Evolutionary conservation across 2,329 filamentous ascomycete species (phyloP), one percentile per base, ranked within the genome.

Genomic region (Fusarium redolens): DNA sequence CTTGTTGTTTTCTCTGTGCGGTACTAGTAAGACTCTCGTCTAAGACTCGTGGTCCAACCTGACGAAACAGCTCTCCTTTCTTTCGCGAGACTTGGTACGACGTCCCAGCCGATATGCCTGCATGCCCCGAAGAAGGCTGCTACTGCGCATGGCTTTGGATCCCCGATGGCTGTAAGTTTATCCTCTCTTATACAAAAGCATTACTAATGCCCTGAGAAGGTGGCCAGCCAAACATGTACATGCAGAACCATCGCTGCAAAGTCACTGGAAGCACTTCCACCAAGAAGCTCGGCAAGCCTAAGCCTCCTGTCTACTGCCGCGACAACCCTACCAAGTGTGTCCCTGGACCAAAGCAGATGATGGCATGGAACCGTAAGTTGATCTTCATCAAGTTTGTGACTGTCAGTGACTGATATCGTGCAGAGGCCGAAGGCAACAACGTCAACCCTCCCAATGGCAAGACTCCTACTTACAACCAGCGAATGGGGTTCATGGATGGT

Each of bases 1-100:
- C 78, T 88, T n/a, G 85, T 84, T 5, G 85, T 88, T 7, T 87
- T 88, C 67, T 83, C 83, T 1, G 84, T 86, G 2, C 75, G 82
- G 59, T 79, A 83, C 61, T 81, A 85, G 80, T 85, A 78, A 64
- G 82, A 78, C 30, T 7, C 13, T 7, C 18, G 20, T 15, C 30
- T 17, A 2, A 54, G 7, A 15, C 4, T 12, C 9, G 1, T 35
- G 14, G 2, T 37, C 6, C 7, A 25, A 12, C 56, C 60, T 56
- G 18, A 72, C 38, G 22, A 12, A 15, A 9, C 18, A 79, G 76
- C 51, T 75, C 78, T 1, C 78, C 78, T n/a, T 80, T 78, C 72
- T 78, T 76, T 33, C 78, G 78, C 48, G 54, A 79, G 64, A 76
- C 78, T 25, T 79, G 65, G 62, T 79, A 80, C 50, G 77, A 78